Evolutionary conservation across 306 rosid genomes (phyloP).

Genomic region (Mimosa bimucronata): DNA sequence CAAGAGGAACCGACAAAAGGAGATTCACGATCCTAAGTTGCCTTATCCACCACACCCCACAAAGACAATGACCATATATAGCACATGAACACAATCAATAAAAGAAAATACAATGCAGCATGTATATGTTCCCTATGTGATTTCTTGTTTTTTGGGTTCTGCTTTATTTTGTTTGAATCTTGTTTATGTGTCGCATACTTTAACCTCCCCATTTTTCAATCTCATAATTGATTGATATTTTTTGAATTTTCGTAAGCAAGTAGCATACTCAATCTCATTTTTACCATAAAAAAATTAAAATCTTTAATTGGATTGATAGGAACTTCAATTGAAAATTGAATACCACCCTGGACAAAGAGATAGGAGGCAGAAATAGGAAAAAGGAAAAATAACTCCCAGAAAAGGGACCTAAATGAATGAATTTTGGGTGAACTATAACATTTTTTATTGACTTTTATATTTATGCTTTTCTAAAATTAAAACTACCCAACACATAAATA

Average conservation of each 20-base stretch:
- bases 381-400: too few species aligned
- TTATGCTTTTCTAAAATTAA: too few species aligned
- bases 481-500: too few species aligned
- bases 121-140: conserved; percentile 36
- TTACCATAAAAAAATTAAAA: neutral
- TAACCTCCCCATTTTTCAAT: neutral
- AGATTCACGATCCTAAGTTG: conserved; percentile 12
- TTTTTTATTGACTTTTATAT: too few species aligned
- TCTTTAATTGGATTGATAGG: too few species aligned
- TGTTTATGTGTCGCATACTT: neutral
- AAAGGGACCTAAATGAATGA: too few species aligned
- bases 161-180: neutral
- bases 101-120: neutral
- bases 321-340: neutral
- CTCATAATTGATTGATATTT: neutral
- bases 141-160: neutral
- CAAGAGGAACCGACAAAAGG: conserved; percentile 34
- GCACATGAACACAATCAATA: neutral
- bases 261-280: neutral
- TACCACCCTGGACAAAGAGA: too few species aligned
- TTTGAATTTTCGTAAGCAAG: neutral
- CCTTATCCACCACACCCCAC: neutral
- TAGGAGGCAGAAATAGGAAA: too few species aligned
- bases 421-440: too few species aligned
- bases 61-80: neutral